Base-by-base conservation (phyloP, 139 green algal genomes). In the Asterochloris sp. region DNA sequence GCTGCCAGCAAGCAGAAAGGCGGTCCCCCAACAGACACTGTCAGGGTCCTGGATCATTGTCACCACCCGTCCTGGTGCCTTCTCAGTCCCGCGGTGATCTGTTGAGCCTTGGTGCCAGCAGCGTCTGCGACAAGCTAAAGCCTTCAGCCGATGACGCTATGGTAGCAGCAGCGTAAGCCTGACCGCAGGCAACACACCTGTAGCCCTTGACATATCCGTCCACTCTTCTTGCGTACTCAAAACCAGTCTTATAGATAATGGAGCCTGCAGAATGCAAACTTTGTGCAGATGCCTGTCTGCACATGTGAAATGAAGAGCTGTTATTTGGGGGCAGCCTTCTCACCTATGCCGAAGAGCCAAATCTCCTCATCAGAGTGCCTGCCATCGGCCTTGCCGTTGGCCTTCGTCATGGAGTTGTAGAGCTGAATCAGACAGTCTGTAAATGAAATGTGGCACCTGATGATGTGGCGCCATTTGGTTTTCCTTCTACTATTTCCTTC, bases 51-150 rank as follows among this genome's bases (percentile, higher is more conserved):
- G 6, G 9, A 71, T 21, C 19, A 71, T 71, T 23, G 66, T 71
- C 66, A 71, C 66, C 6, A 71, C 66, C 21, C 66, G 66, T 2
- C 66, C 66, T 26, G 66, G 66, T 26, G 66, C 66, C 66, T 71
- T 23, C 17, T 80, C 78, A 17, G 64, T 76, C 47, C 86, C 86
- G 9, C 86, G 81, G 75, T 89, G 86, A 79, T 89, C 86, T 19
- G 66, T 71, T 71, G 66, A 71, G 21, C 66, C 66, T 23, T 71
- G 66, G 9, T 71, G 66, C 66, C 66, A 71, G 66, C 17, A 21
- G 19, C 17, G 19, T 23, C 66, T 71, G 66, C 21, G 8, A 23
- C 4, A 71, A 23, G 2, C 4, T 9, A 21, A 23, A 21, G 2
- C 4, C 21, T 71, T 1, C 17, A 23, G 66, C 66, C 2, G 21